These are phyloP conservation scores for Cupressus sempervirens DNA, from an alignment of 75 land plant genomes.

Conservation along the genomic window DNA sequence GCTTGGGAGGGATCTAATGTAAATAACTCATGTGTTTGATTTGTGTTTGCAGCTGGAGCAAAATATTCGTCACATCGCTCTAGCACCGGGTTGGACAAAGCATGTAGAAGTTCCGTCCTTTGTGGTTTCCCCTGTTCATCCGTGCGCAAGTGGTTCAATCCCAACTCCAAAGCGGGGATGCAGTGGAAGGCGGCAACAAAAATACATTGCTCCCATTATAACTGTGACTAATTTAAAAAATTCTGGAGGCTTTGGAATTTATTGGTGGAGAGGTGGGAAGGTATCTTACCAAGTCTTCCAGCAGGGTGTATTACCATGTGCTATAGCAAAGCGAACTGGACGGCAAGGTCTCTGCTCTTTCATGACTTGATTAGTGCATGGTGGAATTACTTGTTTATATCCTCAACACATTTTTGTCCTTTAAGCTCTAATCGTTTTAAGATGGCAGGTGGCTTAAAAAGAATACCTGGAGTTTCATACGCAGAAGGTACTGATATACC, in stretches of 20 bases:
- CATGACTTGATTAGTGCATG: not conserved
- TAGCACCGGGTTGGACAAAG: conserved; percentile 70
- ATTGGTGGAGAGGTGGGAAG: conserved; percentile 81
- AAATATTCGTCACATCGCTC: conserved; percentile 53
- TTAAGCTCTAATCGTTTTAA: not conserved
- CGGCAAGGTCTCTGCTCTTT: conserved; percentile 62
- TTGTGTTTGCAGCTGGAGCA: conserved; percentile 67
- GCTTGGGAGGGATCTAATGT: not conserved
- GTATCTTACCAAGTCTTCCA: conserved; percentile 46
- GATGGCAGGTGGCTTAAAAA: conserved; percentile 57
- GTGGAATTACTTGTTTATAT: not conserved
- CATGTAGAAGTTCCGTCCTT: conserved; percentile 44
- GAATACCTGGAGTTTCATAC: conserved; percentile 59
- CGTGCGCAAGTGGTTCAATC: conserved; percentile 1
- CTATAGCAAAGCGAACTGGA: conserved; percentile 49
- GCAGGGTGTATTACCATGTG: conserved; percentile 53
- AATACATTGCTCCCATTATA: conserved; percentile 19
- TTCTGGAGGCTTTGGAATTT: conserved; percentile 3
- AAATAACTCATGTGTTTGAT: not conserved
- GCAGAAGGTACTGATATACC: conserved; percentile 63
- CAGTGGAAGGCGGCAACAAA: conserved; percentile 32
- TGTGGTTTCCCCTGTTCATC: conserved; percentile 26
- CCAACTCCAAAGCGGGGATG: conserved; percentile 35
- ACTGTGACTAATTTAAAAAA: conserved; percentile 11
- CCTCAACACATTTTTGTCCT: not conserved